A percentile compares a stretch with the other conserved stretches of the same genome.
These are phyloP conservation scores for Malus fusca DNA, from an alignment of 306 rosid genomes.

Conservation along the genomic window DNA sequence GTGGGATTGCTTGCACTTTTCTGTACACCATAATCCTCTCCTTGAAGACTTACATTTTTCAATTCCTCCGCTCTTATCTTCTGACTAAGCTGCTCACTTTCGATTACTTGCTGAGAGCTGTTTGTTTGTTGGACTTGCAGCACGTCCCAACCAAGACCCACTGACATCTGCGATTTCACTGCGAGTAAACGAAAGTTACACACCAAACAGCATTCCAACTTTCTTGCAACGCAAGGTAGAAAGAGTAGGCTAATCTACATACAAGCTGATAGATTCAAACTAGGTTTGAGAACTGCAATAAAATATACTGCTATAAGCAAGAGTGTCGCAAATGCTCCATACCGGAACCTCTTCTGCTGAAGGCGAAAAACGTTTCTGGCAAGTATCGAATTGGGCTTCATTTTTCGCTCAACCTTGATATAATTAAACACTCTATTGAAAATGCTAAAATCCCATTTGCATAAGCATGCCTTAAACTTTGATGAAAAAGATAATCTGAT, in stretches of 20 bases:
- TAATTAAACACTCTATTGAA: background rate
- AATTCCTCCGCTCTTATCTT: background rate
- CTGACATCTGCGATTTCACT: slow-evolving; percentile 54
- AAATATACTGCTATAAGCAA: slow-evolving; percentile 25
- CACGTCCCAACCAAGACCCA: slow-evolving; percentile 43
- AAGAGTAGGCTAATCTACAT: slow-evolving; percentile 16
- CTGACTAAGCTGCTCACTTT: slow-evolving; percentile 21
- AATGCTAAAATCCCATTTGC: background rate
- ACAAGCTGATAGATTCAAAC: slow-evolving; percentile 51
- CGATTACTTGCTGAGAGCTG: slow-evolving; percentile 21
- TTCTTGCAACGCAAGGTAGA: background rate
- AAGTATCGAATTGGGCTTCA: background rate
- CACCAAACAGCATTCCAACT: background rate
- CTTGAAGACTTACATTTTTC: too few relatives aligned
- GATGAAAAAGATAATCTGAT: background rate
- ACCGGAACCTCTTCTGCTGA: background rate
- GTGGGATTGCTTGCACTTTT: background rate
- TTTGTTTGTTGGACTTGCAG: slow-evolving; percentile 38
- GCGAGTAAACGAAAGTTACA: slow-evolving; percentile 7
- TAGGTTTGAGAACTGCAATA: slow-evolving; percentile 62
- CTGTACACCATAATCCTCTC: too few relatives aligned
- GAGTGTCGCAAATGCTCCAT: background rate
- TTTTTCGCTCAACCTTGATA: background rate
- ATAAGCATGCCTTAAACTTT: background rate
- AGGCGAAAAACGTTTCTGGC: background rate